A percentile compares a stretch with the other conserved stretches of the same genome.
Evolutionary conservation across 345 rosid genomes (phyloP).

Genomic region (Clausena lansium): DNA sequence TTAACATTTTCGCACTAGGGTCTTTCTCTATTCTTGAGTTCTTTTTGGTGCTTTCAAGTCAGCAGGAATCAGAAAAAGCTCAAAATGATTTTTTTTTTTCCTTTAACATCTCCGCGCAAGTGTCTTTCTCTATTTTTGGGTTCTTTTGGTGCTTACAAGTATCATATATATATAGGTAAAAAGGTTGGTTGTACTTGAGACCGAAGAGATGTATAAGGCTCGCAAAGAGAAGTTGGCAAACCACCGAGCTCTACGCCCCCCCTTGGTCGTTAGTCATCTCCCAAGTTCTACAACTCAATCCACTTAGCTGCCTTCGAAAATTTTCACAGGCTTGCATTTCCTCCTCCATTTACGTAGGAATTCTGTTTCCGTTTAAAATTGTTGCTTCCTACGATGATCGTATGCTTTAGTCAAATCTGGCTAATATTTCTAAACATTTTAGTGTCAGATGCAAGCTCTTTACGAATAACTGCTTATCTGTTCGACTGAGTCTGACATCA

Average conservation of each 20-base stretch:
- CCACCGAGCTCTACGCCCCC: conserved; percentile 57
- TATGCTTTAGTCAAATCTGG: background rate
- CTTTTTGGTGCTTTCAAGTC: too few species aligned
- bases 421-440: background rate
- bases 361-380: conserved; percentile 7
- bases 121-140: background rate
- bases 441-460: background rate
- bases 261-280: conserved; percentile 54
- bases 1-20: background rate
- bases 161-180: conserved; percentile 45
- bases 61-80: too few species aligned
- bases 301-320: conserved; percentile 29
- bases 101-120: too few species aligned
- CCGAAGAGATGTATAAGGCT: conserved; percentile 77
- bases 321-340: conserved; percentile 18
- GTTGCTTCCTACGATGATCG: background rate
- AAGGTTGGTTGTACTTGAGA: conserved; percentile 70
- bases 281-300: conserved; percentile 36
- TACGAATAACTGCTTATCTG: background rate
- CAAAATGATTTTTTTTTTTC: too few species aligned
- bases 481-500: background rate
- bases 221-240: conserved; percentile 59
- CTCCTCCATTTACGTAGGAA: conserved; percentile 1
- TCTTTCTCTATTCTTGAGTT: background rate
- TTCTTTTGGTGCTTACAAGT: background rate